A percentile compares a stretch with the other conserved stretches of the same genome.
Evolutionary conservation across 1,284 basidiomycete genomes (phyloP).

Genomic region (Leccinum pachyderme): DNA sequence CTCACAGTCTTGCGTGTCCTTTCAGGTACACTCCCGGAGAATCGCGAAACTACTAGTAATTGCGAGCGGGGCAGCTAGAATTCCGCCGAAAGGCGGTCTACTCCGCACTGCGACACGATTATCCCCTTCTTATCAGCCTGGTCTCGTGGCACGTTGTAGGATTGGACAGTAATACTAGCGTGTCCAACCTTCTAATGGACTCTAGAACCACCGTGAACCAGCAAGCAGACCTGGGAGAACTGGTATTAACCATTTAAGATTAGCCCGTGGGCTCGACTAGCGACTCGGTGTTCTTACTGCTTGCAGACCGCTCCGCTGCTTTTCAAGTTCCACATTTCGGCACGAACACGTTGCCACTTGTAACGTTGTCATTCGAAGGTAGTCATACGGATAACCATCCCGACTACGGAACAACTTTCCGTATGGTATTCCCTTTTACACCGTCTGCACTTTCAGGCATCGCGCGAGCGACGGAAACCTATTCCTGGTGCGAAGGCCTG

Average conservation of each 20-base stretch:
- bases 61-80: background rate
- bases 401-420: conserved; percentile 7
- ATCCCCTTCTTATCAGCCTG: background rate
- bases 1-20: conserved; percentile 4
- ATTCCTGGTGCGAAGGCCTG: background rate
- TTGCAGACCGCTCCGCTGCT: background rate
- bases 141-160: conserved; percentile 3
- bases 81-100: background rate
- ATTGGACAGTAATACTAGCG: background rate
- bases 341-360: background rate
- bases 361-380: background rate
- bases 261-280: background rate
- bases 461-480: background rate
- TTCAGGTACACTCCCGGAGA: background rate
- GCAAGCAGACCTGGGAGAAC: background rate
- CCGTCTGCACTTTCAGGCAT: background rate
- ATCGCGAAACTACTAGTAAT: background rate
- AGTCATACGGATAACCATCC: background rate
- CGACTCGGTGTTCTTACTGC: background rate
- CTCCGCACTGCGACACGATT: background rate
- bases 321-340: background rate
- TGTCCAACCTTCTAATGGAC: background rate
- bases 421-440: background rate
- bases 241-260: background rate
- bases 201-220: background rate